Conservation (phyloP, 768 basidiomycete species). For the Scleroderma citrinum region DNA sequence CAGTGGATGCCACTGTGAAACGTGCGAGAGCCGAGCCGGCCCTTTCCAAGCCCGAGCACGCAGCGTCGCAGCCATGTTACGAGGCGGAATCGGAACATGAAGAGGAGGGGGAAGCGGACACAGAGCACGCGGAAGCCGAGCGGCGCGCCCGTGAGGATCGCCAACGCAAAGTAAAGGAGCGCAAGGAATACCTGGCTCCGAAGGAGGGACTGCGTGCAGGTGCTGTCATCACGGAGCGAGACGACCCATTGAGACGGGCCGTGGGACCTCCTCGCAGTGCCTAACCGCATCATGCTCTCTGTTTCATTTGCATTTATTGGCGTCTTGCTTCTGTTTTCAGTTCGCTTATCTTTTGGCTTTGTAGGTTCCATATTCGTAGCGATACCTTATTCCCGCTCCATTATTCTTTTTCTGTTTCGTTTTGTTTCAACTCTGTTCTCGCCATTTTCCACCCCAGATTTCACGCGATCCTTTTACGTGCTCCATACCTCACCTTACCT, state of each 20-base stretch:
- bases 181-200: constrained; percentile 18
- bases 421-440: not conserved
- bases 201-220: constrained; percentile 27
- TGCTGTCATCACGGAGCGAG: constrained; percentile 22
- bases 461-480: too few relatives aligned
- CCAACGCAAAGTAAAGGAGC: constrained; percentile 17
- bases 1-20: constrained; percentile 9
- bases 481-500: too few relatives aligned
- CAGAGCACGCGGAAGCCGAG: constrained; percentile 1
- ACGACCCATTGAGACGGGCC: constrained; percentile 26
- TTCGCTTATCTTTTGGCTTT: not conserved
- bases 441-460: not conserved
- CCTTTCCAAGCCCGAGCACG: constrained; percentile 1
- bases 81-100: too few relatives aligned
- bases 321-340: not conserved
- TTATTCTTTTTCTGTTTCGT: not conserved
- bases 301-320: too few relatives aligned
- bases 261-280: constrained; percentile 18
- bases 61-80: not conserved
- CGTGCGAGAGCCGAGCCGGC: constrained; percentile 5
- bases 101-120: constrained; percentile 4
- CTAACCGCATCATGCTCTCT: not conserved
- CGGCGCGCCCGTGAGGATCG: constrained; percentile 19
- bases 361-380: not conserved
- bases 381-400: not conserved